Percentiles rank a stretch among this genome's conserved stretches.
Conservation (phyloP, 805 yeast species). For the Cyberlindnera maritima region DNA sequence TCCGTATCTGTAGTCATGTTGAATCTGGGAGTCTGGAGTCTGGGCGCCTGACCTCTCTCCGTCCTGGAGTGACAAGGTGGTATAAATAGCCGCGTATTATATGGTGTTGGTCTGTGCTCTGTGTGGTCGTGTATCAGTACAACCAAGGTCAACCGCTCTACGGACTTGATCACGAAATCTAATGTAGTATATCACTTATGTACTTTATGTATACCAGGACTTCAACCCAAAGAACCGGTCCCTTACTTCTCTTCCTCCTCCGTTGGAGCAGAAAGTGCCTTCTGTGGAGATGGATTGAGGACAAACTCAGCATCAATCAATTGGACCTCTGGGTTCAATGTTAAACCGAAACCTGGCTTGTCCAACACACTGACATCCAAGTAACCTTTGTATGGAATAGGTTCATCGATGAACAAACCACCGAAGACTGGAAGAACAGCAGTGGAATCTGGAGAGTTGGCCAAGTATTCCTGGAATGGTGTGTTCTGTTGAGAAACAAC, state of each 20-base stretch:
- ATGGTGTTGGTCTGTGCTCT: too few relatives aligned
- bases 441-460: constrained; percentile 47
- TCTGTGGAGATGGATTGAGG: constrained; percentile 39
- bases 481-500: constrained; percentile 48
- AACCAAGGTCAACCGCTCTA: too few relatives aligned
- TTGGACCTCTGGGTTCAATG: constrained; percentile 41
- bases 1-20: too few relatives aligned
- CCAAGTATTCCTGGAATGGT: constrained; percentile 51
- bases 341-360: constrained; percentile 50
- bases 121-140: too few relatives aligned
- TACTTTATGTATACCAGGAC: too few relatives aligned
- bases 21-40: too few relatives aligned
- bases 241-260: neutral
- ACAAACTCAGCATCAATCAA: constrained; percentile 39
- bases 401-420: constrained; percentile 43
- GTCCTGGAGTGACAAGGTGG: too few relatives aligned
- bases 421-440: constrained; percentile 48
- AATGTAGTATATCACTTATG: too few relatives aligned
- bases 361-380: constrained; percentile 39
- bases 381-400: constrained; percentile 44
- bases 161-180: too few relatives aligned
- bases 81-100: too few relatives aligned
- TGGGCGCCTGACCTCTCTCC: too few relatives aligned
- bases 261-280: constrained; percentile 26
- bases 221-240: neutral